Conservation (phyloP, 192 early-diverging fungal genomes). For the Geosiphon pyriformis region DNA sequence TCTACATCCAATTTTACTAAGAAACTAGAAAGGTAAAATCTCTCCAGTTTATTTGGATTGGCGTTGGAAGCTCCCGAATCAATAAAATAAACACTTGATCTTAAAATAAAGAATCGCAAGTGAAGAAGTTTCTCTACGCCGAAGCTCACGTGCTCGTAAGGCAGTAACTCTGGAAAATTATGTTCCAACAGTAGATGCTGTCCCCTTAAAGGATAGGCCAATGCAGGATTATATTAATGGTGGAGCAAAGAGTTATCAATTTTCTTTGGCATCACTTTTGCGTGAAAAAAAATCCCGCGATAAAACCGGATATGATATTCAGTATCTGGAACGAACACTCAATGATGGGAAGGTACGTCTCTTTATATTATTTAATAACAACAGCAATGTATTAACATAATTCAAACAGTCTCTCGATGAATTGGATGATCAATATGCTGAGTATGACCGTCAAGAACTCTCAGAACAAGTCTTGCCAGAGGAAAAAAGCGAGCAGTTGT, state of each 20-base stretch:
- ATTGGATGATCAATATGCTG: background rate
- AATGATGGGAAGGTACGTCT: background rate
- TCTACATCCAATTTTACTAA: background rate
- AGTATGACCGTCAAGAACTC: slow-evolving; percentile 5
- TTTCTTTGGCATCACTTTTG: slow-evolving; percentile 10
- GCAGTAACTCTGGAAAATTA: background rate
- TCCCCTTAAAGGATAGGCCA: background rate
- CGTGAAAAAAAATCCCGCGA: slow-evolving; percentile 14
- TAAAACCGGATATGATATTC: slow-evolving; percentile 15
- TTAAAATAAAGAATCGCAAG: background rate
- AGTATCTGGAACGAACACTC: background rate
- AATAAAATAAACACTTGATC: background rate
- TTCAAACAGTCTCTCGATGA: background rate
- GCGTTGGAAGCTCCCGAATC: background rate
- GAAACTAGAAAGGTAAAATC: slow-evolving; percentile 1
- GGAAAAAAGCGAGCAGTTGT: slow-evolving; percentile 9
- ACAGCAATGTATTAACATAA: background rate
- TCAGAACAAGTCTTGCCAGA: slow-evolving; percentile 7
- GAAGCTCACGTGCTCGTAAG: slow-evolving; percentile 1
- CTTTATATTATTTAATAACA: background rate
- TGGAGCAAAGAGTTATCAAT: background rate
- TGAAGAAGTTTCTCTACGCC: background rate
- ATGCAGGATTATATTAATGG: background rate
- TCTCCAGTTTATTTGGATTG: background rate
- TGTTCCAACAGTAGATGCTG: slow-evolving; percentile 4